phyloP scores from a whole-genome alignment of 2,329 filamentous ascomycete species.

The Clonostachys sp. region DNA sequence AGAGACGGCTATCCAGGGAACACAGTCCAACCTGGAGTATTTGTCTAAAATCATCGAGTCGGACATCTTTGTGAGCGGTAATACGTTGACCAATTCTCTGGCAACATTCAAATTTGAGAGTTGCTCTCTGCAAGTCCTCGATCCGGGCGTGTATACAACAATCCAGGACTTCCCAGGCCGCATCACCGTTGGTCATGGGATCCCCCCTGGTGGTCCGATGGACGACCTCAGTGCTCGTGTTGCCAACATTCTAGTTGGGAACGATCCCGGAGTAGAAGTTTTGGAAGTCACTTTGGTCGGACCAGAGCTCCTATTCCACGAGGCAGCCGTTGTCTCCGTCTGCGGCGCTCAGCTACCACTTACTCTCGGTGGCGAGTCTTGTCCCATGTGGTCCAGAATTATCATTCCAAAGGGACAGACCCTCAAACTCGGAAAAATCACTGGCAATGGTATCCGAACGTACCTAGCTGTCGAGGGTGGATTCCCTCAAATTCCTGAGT shows the following conservation, averaged over 20 bases:
- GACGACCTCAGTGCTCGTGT: conserved; percentile 52
- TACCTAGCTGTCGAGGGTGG: conserved; percentile 50
- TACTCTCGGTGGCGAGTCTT: conserved; percentile 38
- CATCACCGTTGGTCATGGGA: conserved; percentile 50
- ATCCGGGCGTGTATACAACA: conserved; percentile 50
- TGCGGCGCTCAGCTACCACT: conserved; percentile 50
- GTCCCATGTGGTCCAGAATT: conserved; percentile 52
- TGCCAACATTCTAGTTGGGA: conserved; percentile 57
- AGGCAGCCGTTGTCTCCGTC: conserved; percentile 48
- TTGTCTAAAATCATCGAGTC: conserved; percentile 42
- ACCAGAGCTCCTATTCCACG: conserved; percentile 51
- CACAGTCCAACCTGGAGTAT: conserved; percentile 53
- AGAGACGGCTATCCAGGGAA: conserved; percentile 33
- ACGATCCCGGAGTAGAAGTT: conserved; percentile 41
- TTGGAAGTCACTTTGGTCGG: conserved; percentile 58
- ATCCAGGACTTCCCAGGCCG: conserved; percentile 56
- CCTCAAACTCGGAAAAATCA: conserved; percentile 48
- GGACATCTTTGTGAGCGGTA: conserved; percentile 37
- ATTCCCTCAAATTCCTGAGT: conserved; percentile 39
- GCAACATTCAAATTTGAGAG: conserved; percentile 41
- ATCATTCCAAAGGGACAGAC: conserved; percentile 36
- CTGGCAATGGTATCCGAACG: conserved; percentile 46
- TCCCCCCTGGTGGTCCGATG: conserved; percentile 58
- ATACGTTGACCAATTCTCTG: conserved; percentile 54
- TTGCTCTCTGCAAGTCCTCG: conserved; percentile 49